Evolutionary conservation across 2,329 filamentous ascomycete species (phyloP).

Genomic region (Botrytis porri): DNA sequence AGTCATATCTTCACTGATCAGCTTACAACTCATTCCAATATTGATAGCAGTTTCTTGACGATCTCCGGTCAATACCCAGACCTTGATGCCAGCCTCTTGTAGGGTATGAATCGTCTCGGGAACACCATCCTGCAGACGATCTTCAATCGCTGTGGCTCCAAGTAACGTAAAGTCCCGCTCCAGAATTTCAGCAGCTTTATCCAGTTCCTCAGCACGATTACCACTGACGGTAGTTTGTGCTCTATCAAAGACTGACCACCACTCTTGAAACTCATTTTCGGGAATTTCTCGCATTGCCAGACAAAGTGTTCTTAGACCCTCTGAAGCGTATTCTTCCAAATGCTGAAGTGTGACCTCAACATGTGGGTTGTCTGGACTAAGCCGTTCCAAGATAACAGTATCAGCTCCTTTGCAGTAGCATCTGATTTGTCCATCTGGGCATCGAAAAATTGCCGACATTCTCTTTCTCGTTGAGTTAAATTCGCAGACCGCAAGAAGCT

Average conservation of each 20-base stretch:
- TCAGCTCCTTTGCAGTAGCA: conserved; percentile 96
- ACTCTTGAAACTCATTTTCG: conserved; percentile 84
- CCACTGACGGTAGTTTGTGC: conserved; percentile 88
- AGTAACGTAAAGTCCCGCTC: conserved; percentile 89
- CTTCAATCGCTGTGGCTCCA: conserved; percentile 95
- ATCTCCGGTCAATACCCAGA: conserved; percentile 97
- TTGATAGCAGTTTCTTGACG: conserved; percentile 99
- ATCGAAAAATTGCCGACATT: conserved; percentile 97
- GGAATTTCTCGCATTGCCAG: conserved; percentile 90
- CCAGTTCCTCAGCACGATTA: conserved; percentile 88
- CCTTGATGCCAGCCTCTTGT: conserved; percentile 95
- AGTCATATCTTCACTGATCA: conserved; percentile 98
- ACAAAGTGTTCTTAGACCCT: conserved; percentile 91
- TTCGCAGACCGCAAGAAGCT: conserved; percentile 93
- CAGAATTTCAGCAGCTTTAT: conserved; percentile 95
- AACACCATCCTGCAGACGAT: conserved; percentile 93
- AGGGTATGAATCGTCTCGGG: conserved; percentile 97
- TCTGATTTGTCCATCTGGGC: conserved; percentile 90
- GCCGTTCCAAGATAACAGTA: conserved; percentile 91
- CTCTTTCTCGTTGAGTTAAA: conserved; percentile 97
- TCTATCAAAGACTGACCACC: conserved; percentile 81
- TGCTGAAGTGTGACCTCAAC: conserved; percentile 90
- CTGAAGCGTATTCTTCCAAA: conserved; percentile 97
- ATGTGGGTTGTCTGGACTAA: conserved; percentile 78
- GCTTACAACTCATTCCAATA: conserved; percentile 98